Conservation (phyloP, 306 rosid genomes). For the Pachyrhizus erosus region DNA sequence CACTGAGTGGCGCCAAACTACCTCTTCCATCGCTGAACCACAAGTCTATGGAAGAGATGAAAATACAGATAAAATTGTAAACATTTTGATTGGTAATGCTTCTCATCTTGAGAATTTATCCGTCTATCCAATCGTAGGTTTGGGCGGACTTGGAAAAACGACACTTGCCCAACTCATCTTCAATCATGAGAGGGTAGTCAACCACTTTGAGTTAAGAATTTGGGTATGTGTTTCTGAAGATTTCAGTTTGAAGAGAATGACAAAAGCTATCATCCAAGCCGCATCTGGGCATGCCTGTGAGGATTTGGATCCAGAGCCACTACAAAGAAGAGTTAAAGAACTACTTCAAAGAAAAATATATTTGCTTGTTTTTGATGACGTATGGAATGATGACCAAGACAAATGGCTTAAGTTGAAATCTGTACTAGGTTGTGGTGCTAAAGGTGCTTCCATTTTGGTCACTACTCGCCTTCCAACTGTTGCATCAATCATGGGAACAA, state of each 20-base stretch:
- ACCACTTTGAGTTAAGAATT: constrained; percentile 26
- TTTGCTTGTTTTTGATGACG: constrained; percentile 55
- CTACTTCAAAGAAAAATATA: constrained; percentile 5
- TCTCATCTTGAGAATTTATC: not conserved
- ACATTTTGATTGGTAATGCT: constrained; percentile 20
- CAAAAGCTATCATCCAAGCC: constrained; percentile 20
- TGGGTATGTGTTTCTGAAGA: constrained; percentile 44
- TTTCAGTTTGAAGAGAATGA: constrained; percentile 15
- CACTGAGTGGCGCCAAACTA: constrained; percentile 17
- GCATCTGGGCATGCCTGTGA: not conserved
- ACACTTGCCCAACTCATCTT: constrained; percentile 44
- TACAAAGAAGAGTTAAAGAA: not conserved
- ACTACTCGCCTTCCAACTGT: constrained; percentile 42
- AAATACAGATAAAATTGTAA: constrained; percentile 1
- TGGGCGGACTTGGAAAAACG: constrained; percentile 50
- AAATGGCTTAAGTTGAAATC: constrained; percentile 42
- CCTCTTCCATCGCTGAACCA: constrained; percentile 15
- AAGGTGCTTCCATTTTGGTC: constrained; percentile 49
- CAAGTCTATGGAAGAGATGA: constrained; percentile 40
- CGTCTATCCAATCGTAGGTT: constrained; percentile 15
- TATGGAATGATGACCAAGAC: constrained; percentile 49
- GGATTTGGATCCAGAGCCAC: not conserved
- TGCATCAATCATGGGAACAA: constrained; percentile 37
- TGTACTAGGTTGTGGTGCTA: constrained; percentile 42
- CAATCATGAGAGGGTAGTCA: too few relatives aligned